Percentiles rank a stretch among this genome's conserved stretches.
Conservation (phyloP, 768 basidiomycete genomes). For the Mycena belliarum region DNA sequence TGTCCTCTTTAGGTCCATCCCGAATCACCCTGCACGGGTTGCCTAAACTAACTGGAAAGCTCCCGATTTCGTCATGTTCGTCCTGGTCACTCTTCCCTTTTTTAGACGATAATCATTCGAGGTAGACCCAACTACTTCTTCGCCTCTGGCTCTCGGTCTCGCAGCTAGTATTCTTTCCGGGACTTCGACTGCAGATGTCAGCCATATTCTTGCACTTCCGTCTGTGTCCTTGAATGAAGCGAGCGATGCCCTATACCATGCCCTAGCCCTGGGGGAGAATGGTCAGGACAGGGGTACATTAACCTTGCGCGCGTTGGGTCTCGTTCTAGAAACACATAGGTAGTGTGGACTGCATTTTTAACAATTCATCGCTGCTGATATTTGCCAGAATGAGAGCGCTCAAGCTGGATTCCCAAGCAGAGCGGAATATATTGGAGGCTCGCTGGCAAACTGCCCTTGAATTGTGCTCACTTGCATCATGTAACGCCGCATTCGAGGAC, state of each 20-base stretch:
- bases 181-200: constrained; percentile 58
- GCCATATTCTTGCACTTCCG: constrained; percentile 52
- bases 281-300: constrained; percentile 42
- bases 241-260: constrained; percentile 46
- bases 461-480: constrained; percentile 62
- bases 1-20: constrained; percentile 42
- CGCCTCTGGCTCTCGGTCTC: background rate
- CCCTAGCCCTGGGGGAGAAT: constrained; percentile 47
- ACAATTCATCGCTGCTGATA: background rate
- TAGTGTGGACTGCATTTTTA: constrained; percentile 38
- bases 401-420: constrained; percentile 26
- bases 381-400: constrained; percentile 15
- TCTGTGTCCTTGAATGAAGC: constrained; percentile 43
- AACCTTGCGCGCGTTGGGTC: constrained; percentile 43
- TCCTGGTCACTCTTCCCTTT: constrained; percentile 23
- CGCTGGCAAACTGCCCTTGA: constrained; percentile 69
- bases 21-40: constrained; percentile 45
- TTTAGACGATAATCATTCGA: constrained; percentile 7
- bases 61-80: constrained; percentile 4
- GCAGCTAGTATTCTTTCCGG: constrained; percentile 48
- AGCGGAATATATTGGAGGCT: constrained; percentile 41
- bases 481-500: constrained; percentile 64
- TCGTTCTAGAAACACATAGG: constrained; percentile 53
- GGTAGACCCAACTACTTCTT: background rate
- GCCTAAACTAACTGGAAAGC: constrained; percentile 34